Evolutionary conservation across 164 flowering plant species (phyloP), one percentile per base, ranked within the genome.

Genomic region (Berberis vulgaris): DNA sequence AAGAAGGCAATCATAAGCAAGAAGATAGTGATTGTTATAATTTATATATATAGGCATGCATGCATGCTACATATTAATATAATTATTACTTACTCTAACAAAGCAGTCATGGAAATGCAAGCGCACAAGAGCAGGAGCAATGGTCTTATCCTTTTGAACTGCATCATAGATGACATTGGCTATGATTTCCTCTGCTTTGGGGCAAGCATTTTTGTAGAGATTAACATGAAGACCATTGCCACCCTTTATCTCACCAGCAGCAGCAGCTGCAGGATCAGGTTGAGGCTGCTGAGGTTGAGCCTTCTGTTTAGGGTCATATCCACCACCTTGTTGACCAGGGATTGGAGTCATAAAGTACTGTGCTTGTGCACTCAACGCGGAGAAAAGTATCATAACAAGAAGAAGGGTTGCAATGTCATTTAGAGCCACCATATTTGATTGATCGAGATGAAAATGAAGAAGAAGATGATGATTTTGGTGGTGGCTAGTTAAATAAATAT

Each of bases 91-190:
- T 62, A 71, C 80, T 7, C 56, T 66, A 38, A 77, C 77, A 45
- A 73, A 71, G 65, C 77, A 77, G 66, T 73, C 80, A 12, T 77
- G 80, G 71, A 74, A 77, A 26, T 59, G 61, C 26, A 71, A 63
- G 4, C 77, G 68, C 54, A 73, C 42, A 47, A 77, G 60, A 42
- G 59, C 63, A 10, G 72, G 72, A 1, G 72, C 64, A 2, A 64
- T 3, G 13, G 43, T 7, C 5, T 41, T 26, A 54, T 70, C 41
- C 2, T 1, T 0, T 2, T 0, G 1, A 10, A 67, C 9, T 3
- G 62, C 64, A 9, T 54, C n/a, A 40, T 47, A 0, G 13, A 73
- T 69, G 2, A 41, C 59, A 12, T 43, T 41, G 5, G 55, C 43
- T 26, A 73, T 55, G 7, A 70, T 64, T 0, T 26, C 0, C 69